These are phyloP conservation scores for Crithidia expoeki DNA, from an alignment of 208 protist species.

Conservation along the genomic window DNA sequence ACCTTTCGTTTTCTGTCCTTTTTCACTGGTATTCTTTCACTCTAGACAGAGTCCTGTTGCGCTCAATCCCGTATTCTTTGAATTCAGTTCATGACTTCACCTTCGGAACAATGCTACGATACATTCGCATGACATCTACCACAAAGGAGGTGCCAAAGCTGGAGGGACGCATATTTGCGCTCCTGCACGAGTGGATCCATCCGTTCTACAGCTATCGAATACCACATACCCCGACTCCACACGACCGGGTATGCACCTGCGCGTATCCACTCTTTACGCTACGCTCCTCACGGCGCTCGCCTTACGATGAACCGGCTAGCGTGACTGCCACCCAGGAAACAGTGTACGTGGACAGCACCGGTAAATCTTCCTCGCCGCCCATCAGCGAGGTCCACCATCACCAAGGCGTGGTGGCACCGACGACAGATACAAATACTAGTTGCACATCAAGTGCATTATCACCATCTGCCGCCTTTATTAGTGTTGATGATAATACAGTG, in stretches of 20 bases:
- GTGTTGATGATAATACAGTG: too few relatives aligned
- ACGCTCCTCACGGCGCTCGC: conserved; percentile 44
- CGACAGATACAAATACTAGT: not conserved
- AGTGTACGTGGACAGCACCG: conserved; percentile 15
- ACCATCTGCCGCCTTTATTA: too few relatives aligned
- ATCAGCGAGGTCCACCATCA: not conserved
- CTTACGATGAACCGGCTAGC: conserved; percentile 39
- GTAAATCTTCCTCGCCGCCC: conserved; percentile 5
- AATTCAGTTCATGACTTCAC: not conserved
- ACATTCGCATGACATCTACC: conserved; percentile 52
- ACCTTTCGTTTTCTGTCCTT: not conserved
- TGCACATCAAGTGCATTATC: too few relatives aligned
- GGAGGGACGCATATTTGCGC: conserved; percentile 20
- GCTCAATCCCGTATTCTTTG: not conserved
- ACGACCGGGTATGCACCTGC: conserved; percentile 52
- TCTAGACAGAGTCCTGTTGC: not conserved
- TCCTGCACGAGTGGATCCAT: conserved; percentile 30
- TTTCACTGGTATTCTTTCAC: not conserved
- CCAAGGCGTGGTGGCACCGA: too few relatives aligned
- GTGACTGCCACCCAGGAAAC: conserved; percentile 17
- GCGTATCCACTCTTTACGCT: conserved; percentile 68
- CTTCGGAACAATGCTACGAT: conserved; percentile 44
- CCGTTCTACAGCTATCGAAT: conserved; percentile 50
- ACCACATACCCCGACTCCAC: conserved; percentile 35
- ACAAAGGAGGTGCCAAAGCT: conserved; percentile 20